phyloP scores from a whole-genome alignment of 2,329 filamentous ascomycete genomes.

The Cytospora piceicola region DNA sequence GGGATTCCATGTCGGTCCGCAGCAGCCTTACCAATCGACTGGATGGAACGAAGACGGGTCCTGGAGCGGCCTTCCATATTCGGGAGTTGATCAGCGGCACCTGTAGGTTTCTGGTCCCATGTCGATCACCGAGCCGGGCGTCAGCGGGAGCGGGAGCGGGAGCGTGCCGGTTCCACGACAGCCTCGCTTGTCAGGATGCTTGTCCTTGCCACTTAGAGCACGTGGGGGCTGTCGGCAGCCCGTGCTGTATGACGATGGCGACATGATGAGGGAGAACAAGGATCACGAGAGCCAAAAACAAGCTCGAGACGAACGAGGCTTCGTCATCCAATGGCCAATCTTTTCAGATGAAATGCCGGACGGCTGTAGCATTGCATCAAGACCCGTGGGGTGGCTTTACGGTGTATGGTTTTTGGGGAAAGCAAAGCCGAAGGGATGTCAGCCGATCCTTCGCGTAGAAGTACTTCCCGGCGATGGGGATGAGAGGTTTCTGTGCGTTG shows the following conservation, averaged over 20 bases:
- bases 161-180: neutral
- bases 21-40: slow-evolving; percentile 5
- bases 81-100: neutral
- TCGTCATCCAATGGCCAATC: neutral
- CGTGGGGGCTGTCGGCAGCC: neutral
- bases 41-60: neutral
- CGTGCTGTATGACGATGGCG: neutral
- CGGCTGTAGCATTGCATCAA: neutral
- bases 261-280: neutral
- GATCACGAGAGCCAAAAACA: neutral
- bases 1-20: neutral
- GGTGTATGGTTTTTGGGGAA: neutral
- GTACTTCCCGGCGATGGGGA: neutral
- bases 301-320: neutral
- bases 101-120: neutral
- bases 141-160: neutral
- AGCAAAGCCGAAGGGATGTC: neutral
- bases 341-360: neutral
- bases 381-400: neutral
- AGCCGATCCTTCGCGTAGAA: neutral
- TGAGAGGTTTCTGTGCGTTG: neutral
- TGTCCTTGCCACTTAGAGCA: neutral
- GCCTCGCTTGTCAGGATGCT: neutral
- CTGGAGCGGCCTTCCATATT: neutral
- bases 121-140: slow-evolving; percentile 1